phyloP scores from a whole-genome alignment of 495 filamentous ascomycete genomes.

The Lasiosphaeria hispida region DNA sequence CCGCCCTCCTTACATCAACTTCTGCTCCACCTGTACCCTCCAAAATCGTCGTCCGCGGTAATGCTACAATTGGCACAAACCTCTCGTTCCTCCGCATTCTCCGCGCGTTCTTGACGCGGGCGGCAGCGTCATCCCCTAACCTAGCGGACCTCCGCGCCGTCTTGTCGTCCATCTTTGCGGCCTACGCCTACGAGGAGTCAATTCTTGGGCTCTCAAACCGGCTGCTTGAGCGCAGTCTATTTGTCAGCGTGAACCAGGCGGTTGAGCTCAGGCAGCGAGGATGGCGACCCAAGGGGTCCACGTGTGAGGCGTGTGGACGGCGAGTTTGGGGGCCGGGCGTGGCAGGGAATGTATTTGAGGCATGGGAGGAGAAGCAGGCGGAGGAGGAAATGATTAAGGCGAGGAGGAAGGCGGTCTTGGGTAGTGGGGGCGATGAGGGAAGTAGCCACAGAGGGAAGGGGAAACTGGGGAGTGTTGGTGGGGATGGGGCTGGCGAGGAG shows the following conservation, averaged over 20 bases:
- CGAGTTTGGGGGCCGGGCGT: conserved; percentile 89
- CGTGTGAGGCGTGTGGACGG: conserved; percentile 80
- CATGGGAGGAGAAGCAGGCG: conserved; percentile 68
- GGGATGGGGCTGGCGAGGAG: conserved; percentile 14
- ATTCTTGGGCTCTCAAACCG: conserved; percentile 81
- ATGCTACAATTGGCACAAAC: conserved; percentile 48
- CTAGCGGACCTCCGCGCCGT: conserved; percentile 83
- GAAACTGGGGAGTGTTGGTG: conserved; percentile 7
- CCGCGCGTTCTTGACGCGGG: conserved; percentile 82
- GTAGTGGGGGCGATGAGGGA: conserved; percentile 19
- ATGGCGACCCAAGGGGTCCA: conserved; percentile 82
- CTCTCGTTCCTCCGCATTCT: conserved; percentile 86
- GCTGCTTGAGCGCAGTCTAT: conserved; percentile 86
- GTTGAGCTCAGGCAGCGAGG: conserved; percentile 75
- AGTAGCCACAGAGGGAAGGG: conserved; percentile 26
- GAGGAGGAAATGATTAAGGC: conserved; percentile 40
- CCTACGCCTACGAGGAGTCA: conserved; percentile 89
- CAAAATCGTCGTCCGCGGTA: conserved; percentile 4
- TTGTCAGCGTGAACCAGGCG: conserved; percentile 75
- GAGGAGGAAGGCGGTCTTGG: conserved; percentile 24
- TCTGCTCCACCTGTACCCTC: conserved; percentile 35
- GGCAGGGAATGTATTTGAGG: conserved; percentile 71
- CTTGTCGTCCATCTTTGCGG: conserved; percentile 84
- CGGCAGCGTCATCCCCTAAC: conserved; percentile 75
- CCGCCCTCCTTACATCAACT: conserved; percentile 75